These are phyloP conservation scores for Avena sativa DNA, from an alignment of 176 grass and related monocot genomes.

Conservation along the genomic window DNA sequence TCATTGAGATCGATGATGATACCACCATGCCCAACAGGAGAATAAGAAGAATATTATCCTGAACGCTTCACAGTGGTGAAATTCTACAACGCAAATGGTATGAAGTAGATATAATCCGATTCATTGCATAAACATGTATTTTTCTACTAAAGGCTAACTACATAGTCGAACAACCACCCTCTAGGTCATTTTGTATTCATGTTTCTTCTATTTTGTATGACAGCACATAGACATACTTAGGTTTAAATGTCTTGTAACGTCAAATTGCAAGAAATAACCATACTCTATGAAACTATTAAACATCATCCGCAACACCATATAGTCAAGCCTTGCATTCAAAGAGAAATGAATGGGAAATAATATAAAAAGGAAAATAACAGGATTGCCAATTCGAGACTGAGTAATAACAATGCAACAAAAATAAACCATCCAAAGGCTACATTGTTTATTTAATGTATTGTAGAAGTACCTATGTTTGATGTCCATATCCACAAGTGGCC, in stretches of 20 bases:
- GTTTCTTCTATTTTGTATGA: background rate
- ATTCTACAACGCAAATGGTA: slow-evolving; percentile 29
- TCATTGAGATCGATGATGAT: slow-evolving; percentile 43
- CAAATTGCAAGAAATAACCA: background rate
- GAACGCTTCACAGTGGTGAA: background rate
- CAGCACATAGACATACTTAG: background rate
- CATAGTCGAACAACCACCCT: background rate
- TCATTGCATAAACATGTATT: background rate
- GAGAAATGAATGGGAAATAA: background rate
- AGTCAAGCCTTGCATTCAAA: slow-evolving; percentile 19
- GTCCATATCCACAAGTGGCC: background rate
- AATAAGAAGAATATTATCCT: slow-evolving; percentile 36
- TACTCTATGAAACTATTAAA: background rate
- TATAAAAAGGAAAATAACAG: background rate
- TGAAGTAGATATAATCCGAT: background rate
- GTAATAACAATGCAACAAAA: background rate
- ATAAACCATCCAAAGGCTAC: background rate
- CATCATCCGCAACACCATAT: background rate
- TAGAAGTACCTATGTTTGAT: slow-evolving; percentile 11
- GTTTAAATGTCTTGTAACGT: background rate
- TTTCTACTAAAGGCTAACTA: background rate
- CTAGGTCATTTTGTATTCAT: background rate
- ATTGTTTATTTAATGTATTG: background rate
- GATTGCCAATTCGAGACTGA: slow-evolving; percentile 6
- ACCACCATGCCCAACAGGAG: background rate